Evolutionary conservation across 805 yeast species (phyloP).

Genomic region (Candida endomychidarum): DNA sequence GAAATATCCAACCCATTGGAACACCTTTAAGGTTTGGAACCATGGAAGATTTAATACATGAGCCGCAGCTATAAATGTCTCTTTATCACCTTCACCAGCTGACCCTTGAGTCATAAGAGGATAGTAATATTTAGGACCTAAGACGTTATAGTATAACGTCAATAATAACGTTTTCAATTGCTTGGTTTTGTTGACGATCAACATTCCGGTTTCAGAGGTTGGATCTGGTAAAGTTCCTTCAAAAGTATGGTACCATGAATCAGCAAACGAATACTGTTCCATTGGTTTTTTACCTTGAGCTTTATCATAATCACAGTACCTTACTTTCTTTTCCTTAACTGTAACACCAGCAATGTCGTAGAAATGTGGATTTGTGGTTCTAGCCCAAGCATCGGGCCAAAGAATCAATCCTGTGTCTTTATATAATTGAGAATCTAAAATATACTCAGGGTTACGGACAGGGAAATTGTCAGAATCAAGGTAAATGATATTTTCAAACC

Average conservation of each 20-base stretch:
- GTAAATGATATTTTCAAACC: constrained; percentile 47
- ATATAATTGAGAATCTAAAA: constrained; percentile 47
- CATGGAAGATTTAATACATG: constrained; percentile 47
- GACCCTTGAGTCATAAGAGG: constrained; percentile 69
- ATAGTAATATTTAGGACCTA: constrained; percentile 66
- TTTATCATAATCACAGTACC: constrained; percentile 35
- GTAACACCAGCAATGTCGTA: constrained; percentile 51
- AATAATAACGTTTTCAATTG: constrained; percentile 61
- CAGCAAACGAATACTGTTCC: constrained; percentile 25
- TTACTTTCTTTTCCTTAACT: constrained; percentile 34
- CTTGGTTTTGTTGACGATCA: constrained; percentile 56
- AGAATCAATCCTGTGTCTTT: constrained; percentile 49
- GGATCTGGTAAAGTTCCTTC: constrained; percentile 67
- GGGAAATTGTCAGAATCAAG: constrained; percentile 55
- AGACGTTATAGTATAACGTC: constrained; percentile 61
- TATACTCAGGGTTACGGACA: constrained; percentile 39
- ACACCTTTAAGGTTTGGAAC: constrained; percentile 51
- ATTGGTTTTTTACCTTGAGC: constrained; percentile 29
- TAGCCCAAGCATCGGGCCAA: constrained; percentile 74
- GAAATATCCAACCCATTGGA: constrained; percentile 38
- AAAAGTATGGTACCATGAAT: constrained; percentile 54
- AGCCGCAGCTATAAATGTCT: constrained; percentile 72
- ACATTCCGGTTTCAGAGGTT: constrained; percentile 69
- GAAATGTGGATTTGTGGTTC: constrained; percentile 62
- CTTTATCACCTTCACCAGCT: constrained; percentile 82